Evolutionary conservation across 2,329 filamentous ascomycete genomes (phyloP).

Genomic region (Orbilia brochopaga): DNA sequence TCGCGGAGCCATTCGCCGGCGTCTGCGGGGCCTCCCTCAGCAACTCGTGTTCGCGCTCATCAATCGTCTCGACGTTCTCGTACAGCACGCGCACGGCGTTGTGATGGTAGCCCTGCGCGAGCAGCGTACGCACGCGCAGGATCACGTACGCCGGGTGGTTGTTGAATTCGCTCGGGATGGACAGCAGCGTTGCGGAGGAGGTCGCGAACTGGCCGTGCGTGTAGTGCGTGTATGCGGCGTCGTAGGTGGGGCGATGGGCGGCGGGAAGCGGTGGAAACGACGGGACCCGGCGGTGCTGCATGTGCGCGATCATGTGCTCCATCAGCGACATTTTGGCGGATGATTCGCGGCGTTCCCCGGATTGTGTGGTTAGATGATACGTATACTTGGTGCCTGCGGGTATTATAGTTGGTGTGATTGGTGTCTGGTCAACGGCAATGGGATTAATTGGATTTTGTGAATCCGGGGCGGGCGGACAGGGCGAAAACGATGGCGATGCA

Average conservation of each 20-base stretch:
- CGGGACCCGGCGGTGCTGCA: conserved; percentile 45
- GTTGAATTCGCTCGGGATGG: conserved; percentile 41
- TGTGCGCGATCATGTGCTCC: conserved; percentile 50
- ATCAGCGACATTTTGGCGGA: conserved; percentile 35
- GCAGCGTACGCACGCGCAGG: conserved; percentile 31
- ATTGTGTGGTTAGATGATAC: not conserved
- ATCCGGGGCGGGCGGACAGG: not conserved
- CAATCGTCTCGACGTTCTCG: conserved; percentile 41
- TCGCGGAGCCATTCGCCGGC: not conserved
- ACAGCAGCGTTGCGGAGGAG: conserved; percentile 40
- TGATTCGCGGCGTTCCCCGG: not conserved
- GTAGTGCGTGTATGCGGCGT: conserved; percentile 31
- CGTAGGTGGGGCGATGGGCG: conserved; percentile 33
- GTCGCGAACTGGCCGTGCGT: conserved; percentile 46
- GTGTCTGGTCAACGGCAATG: not conserved
- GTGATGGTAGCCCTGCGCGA: conserved; percentile 46
- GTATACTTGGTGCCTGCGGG: not conserved
- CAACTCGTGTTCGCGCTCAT: conserved; percentile 35
- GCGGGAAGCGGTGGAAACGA: conserved; percentile 40
- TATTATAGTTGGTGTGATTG: too few species aligned
- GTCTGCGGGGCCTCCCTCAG: not conserved
- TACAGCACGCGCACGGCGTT: conserved; percentile 35
- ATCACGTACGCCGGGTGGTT: conserved; percentile 44
- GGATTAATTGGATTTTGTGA: not conserved
- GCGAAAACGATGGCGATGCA: not conserved